Evolutionary conservation across 2,329 filamentous ascomycete species (phyloP), one percentile per base, ranked within the genome.

Genomic region (Stachybotrys echinatus): DNA sequence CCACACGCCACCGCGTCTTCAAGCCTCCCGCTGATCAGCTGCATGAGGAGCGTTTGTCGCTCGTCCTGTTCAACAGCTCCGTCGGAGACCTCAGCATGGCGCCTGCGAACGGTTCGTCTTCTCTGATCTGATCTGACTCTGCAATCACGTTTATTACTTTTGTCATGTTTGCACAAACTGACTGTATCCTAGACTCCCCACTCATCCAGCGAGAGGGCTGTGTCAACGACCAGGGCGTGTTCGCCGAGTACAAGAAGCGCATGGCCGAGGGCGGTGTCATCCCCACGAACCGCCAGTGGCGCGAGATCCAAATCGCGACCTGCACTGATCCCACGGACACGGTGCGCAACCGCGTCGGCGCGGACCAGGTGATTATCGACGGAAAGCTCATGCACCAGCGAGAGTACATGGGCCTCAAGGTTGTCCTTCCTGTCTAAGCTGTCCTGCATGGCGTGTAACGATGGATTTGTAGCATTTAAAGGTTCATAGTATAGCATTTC

Each of bases 231-330:
- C 71, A 75, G 54, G 73, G 72, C 2, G 66, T 75, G 4, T 76
- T 73, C 58, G 68, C 66, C 37, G 70, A 74, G 42, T 76, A 74
- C 61, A 73, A 72, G 58, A 64, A 61, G 18, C 66, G 69, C 18
- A 75, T 68, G 0, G 60, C 62, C 2, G 52, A 67, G 39, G 73
- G 70, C 6, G 55, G 67, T 20, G 63, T 70, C 6, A 71, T 75
- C 18, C 74, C 73, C 0, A 75, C 71, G 12, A 74, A 74, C 52
- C 57, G 61, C 2, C 64, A 76, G 54, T 77, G 72, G 73, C 67
- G 74, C n/a, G 74, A 77, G 58, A 74, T 75, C 23, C 72, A 76
- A 55, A 74, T 76, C 42, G 59, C 70, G 1, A 74, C 71, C 5
- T 61, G 58, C 14, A 72, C 70, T 0, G 69, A 73, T 52, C 68